Base-by-base conservation (phyloP, 768 basidiomycete species). In the Tricholoma bakamatsutake region DNA sequence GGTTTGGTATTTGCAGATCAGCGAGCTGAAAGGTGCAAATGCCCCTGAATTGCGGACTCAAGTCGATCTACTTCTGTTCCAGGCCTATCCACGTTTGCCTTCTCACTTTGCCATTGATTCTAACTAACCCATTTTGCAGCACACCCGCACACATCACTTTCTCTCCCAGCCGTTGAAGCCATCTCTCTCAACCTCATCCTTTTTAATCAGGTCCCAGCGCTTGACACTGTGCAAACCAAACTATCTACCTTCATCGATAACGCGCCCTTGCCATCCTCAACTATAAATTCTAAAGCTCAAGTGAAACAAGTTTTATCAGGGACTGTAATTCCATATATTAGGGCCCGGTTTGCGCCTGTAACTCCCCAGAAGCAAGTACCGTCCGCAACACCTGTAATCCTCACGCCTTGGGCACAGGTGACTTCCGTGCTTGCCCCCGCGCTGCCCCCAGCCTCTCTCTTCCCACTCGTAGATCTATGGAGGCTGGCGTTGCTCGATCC, bases 381-480 rank as follows among this genome's bases (percentile, higher is more conserved):
- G 4, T 67, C 75, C 3, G 74, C 74, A 1, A 67, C 73, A 12
- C 59, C 76, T 0, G 63, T 69, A 1, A 61, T 78, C 4, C 70
- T 84, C n/a, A 65, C 66, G 8, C 62, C 69, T 2, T 89, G 83
- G 83, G 66, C 76, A 0, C 69, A 74, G 11, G 72, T 74, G 3
- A 83, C 83, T 3, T 63, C 60, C 5, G 62, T 68, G 0, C 68
- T 92, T 1, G 64, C 67, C 0, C 55, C 66, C 9, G 71, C 70
- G 3, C 79, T 94, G 1, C 76, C 80, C 0, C 53, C 75, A 0
- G 74, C 77, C 8, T 73, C 81, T 37, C 74, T 92, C 30, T 96
- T 95, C 73, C 93, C 93, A 0, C 66, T 94, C 4, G 79, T 85
- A 10, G 93, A 96, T 64, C 75, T 94, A 60, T 90, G 91, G 87